Evolutionary conservation across 2,329 filamentous ascomycete species (phyloP).

Genomic region (Stagonosporopsis vannaccii): DNA sequence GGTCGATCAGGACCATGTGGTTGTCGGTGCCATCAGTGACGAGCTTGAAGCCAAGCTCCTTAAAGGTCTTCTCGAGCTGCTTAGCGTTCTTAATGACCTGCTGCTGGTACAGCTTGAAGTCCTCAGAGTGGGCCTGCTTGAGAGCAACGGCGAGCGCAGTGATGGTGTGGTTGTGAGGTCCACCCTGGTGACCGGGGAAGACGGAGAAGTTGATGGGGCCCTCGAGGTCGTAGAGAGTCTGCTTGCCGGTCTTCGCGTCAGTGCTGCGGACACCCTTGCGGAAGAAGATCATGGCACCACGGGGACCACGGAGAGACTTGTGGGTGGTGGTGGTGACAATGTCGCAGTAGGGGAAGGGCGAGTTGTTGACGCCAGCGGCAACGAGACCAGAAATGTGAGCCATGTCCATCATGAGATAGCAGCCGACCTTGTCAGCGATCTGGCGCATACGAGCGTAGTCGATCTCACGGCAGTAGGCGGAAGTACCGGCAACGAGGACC

Average conservation of each 20-base stretch:
- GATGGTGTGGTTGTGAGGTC: conserved; percentile 99
- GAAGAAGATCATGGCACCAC: conserved; percentile 98
- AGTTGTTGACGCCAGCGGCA: conserved; percentile 87
- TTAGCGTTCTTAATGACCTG: conserved; percentile 91
- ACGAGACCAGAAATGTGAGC: conserved; percentile 96
- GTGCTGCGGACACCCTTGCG: conserved; percentile 86
- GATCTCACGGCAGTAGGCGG: conserved; percentile 93
- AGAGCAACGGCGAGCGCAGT: conserved; percentile 92
- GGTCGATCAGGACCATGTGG: conserved; percentile 90
- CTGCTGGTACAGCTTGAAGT: conserved; percentile 92
- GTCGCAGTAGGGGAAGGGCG: conserved; percentile 88
- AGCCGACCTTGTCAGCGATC: conserved; percentile 88
- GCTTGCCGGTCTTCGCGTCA: conserved; percentile 84
- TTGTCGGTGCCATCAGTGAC: conserved; percentile 97
- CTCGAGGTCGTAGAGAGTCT: conserved; percentile 89
- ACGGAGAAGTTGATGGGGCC: conserved; percentile 93
- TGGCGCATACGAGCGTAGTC: conserved; percentile 93
- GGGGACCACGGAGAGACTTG: conserved; percentile 93
- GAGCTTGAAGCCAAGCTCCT: conserved; percentile 77
- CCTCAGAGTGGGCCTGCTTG: conserved; percentile 87
- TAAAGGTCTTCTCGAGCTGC: conserved; percentile 76
- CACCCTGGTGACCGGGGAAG: conserved; percentile 97
- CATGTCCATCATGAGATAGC: conserved; percentile 95
- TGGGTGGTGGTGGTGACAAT: conserved; percentile 98
- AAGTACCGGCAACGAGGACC: conserved; percentile 92